A percentile compares a stretch with the other conserved stretches of the same genome.
phyloP scores from a whole-genome alignment of 495 filamentous ascomycete genomes.

The Daldinia concentrica region DNA sequence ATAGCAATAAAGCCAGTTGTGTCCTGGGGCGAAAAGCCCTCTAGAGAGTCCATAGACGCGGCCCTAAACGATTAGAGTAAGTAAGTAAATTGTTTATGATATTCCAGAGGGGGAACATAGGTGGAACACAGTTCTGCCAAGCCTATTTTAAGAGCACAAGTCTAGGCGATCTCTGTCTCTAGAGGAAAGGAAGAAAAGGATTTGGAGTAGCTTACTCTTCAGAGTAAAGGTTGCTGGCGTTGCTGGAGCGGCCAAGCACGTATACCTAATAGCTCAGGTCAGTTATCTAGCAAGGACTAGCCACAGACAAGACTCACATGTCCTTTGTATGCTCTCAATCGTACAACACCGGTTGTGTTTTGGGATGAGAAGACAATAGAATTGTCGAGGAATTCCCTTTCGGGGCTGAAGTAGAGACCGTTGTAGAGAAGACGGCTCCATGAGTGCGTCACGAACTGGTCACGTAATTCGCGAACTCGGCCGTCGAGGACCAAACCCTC shows the following conservation, averaged over 20 bases:
- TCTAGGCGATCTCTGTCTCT: no score
- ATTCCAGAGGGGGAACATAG: neutral
- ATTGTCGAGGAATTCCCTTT: constrained; percentile 71
- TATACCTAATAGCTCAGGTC: constrained; percentile 72
- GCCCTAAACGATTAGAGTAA: constrained; percentile 53
- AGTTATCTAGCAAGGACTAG: constrained; percentile 56
- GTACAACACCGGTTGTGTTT: constrained; percentile 62
- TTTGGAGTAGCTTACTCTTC: constrained; percentile 51
- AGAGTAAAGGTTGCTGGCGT: constrained; percentile 87
- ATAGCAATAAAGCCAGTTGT: constrained; percentile 81
- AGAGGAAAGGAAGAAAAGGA: no score
- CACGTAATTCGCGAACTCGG: constrained; percentile 84
- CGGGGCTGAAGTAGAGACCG: constrained; percentile 71
- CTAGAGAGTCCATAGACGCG: constrained; percentile 87
- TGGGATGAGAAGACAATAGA: constrained; percentile 75
- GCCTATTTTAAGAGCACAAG: no score
- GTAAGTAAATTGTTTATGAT: neutral
- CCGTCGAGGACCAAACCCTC: constrained; percentile 88
- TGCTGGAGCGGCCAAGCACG: constrained; percentile 77
- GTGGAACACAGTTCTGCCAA: neutral
- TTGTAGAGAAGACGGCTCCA: constrained; percentile 84
- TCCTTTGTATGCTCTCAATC: constrained; percentile 72
- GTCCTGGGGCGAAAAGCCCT: constrained; percentile 74
- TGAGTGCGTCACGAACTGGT: constrained; percentile 80
- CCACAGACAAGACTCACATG: constrained; percentile 35